Evolutionary conservation across 2,329 filamentous ascomycete genomes (phyloP), one percentile per base, ranked within the genome.

Genomic region (Dichotomopilus funicola): DNA sequence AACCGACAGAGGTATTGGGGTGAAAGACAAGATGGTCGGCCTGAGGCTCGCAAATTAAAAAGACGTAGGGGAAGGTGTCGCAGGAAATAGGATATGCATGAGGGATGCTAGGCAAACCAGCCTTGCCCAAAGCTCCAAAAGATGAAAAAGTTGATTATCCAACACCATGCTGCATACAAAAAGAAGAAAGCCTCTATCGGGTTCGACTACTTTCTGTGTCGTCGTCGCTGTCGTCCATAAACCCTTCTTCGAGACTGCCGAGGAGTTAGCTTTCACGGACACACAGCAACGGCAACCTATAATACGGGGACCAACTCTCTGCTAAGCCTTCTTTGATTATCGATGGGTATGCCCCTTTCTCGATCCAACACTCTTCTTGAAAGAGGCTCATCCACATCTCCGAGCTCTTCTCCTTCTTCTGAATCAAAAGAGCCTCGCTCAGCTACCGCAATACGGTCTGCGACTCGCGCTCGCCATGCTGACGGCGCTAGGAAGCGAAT

Each of bases 351-450:
- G 58, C 82, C 79, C 46, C 71, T 70, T 60, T 70, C 69, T 9
- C 67, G 67, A 58, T 72, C 73, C 33, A 77, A 67, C 49, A 71
- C 72, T 57, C 73, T 69, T 65, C 73, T 66, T 49, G 49, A 40
- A 8, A 71, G 72, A 53, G 76, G 71, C 55, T 77, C 75, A 61
- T 82, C 75, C 42, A 87, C 79, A 49, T 82, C 77, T 59, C 80
- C 82, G 9, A 86, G 70, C 69, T 89, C 86, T 65, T 90, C 85
- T 43, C 83, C 86, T n/a, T 86, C 85, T 42, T 85, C 81, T 34
- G 82, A 83, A 64, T 77, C 78, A 54, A 75, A 80, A 27, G 71
- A 72, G 27, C 64, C 65, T 45, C 66, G 68, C 55, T 75, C 75
- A 33, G 71, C 70, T 12, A 74, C 66, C 33, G 72, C 70, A n/a